These are phyloP conservation scores for Saccharum spontaneum DNA, from an alignment of 176 grass and related monocot genomes.

Conservation along the genomic window DNA sequence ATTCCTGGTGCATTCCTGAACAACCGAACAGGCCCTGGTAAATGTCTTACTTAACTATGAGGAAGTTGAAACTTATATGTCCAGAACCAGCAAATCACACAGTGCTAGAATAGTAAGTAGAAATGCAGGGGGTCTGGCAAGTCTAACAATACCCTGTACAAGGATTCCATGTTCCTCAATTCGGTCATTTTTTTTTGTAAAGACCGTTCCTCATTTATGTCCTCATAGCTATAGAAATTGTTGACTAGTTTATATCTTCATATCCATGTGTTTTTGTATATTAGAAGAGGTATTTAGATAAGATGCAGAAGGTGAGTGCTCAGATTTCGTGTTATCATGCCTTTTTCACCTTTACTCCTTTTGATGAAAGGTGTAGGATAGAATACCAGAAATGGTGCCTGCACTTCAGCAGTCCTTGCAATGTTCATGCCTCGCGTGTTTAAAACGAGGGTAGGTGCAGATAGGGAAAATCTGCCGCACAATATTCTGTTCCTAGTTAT, in stretches of 20 bases:
- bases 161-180: constrained; percentile 11
- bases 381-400: neutral
- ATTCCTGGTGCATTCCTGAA: too few relatives aligned
- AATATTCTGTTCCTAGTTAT: neutral
- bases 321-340: neutral
- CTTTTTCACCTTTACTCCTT: constrained; percentile 3
- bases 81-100: neutral
- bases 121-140: neutral
- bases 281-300: neutral
- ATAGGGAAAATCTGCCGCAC: neutral
- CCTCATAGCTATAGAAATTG: neutral
- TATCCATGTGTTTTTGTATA: constrained; percentile 1
- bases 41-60: neutral
- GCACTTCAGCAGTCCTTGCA: neutral
- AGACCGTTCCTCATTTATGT: too few relatives aligned
- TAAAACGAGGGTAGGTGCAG: neutral
- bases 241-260: neutral
- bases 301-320: neutral
- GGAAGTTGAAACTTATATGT: neutral
- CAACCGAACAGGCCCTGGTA: too few relatives aligned
- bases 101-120: constrained; percentile 10
- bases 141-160: constrained; percentile 19
- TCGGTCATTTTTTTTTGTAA: neutral
- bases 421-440: constrained; percentile 10
- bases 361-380: constrained; percentile 12